These are phyloP conservation scores for Aspergillus arachidicola DNA, from an alignment of 2,329 filamentous ascomycete genomes.

Conservation along the genomic window DNA sequence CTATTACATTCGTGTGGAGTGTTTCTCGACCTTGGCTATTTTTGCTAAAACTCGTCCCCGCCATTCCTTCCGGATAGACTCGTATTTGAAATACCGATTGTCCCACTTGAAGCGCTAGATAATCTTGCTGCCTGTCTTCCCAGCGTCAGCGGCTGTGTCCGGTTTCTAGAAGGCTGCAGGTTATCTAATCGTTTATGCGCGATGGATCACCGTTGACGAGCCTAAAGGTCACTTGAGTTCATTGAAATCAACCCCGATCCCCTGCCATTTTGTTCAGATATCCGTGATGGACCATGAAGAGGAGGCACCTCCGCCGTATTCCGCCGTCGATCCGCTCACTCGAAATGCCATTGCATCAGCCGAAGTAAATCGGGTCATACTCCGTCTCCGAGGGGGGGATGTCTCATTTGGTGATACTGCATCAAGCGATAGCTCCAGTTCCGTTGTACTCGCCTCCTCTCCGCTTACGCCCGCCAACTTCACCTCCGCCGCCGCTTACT, in stretches of 20 bases:
- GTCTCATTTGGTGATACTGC: constrained; percentile 17
- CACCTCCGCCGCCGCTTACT: constrained; percentile 41
- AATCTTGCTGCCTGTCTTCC: constrained; percentile 36
- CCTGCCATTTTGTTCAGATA: constrained; percentile 2
- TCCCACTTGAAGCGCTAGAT: neutral
- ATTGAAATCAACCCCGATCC: neutral
- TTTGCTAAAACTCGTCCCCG: neutral
- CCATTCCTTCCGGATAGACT: neutral
- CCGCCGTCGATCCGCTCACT: constrained; percentile 41
- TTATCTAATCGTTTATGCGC: constrained; percentile 13
- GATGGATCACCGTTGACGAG: constrained; percentile 21
- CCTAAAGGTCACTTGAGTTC: constrained; percentile 4
- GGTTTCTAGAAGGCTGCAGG: constrained; percentile 6
- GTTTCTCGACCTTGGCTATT: neutral
- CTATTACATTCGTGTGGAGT: neutral
- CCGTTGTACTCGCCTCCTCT: constrained; percentile 15
- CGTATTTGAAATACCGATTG: neutral
- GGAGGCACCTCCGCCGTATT: constrained; percentile 46
- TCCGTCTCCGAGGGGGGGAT: constrained; percentile 26
- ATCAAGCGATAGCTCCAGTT: constrained; percentile 22
- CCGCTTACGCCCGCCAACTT: constrained; percentile 33
- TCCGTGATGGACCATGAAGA: constrained; percentile 40
- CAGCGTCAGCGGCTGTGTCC: constrained; percentile 16
- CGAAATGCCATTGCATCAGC: constrained; percentile 21
- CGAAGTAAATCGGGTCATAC: constrained; percentile 14